These are phyloP conservation scores for Metarhizium anisopliae DNA, from an alignment of 2,329 filamentous ascomycete species.

Conservation along the genomic window DNA sequence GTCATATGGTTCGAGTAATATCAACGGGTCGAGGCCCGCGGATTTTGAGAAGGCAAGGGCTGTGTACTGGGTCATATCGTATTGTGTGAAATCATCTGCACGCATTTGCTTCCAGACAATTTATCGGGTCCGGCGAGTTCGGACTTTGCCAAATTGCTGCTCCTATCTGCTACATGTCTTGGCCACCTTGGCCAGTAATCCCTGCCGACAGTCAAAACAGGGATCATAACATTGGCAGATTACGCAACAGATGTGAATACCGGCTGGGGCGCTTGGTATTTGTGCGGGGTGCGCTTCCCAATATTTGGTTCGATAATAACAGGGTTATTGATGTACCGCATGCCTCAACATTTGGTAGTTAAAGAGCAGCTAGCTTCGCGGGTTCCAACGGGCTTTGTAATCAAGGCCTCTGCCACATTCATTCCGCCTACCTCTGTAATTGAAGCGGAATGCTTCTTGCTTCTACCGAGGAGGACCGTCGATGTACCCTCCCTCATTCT, in stretches of 20 bases:
- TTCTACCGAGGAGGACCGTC: constrained; percentile 48
- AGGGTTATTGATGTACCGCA: not conserved
- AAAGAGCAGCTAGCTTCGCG: no score
- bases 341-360: no score
- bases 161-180: not conserved
- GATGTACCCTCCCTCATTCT: constrained; percentile 39
- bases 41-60: no score
- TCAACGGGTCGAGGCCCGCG: no score
- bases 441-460: constrained; percentile 6
- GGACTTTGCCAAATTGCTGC: not conserved
- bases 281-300: not conserved
- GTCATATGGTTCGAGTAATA: no score
- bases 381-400: not conserved
- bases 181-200: not conserved
- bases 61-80: no score
- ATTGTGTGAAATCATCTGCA: no score
- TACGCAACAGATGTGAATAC: not conserved
- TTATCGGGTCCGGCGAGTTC: not conserved
- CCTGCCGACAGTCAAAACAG: not conserved
- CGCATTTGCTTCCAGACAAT: not conserved
- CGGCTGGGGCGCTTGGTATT: not conserved
- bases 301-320: no score
- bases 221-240: not conserved
- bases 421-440: not conserved
- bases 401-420: not conserved